Conservation (phyloP, 1,139 yeast species). For the Scheffersomyces stambukii region DNA sequence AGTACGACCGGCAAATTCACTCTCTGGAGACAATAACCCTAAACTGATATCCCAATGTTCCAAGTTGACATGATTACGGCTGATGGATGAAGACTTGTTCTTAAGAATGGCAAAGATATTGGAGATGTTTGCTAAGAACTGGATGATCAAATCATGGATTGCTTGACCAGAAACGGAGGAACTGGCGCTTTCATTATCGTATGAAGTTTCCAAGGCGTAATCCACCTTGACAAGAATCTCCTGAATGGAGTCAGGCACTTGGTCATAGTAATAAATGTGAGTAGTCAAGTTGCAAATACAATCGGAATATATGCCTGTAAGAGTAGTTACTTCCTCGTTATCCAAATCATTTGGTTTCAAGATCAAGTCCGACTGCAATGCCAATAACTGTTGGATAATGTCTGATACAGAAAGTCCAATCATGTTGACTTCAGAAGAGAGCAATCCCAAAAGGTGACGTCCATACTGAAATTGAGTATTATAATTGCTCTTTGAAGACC, state of each 20-base stretch:
- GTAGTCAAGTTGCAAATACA: constrained; percentile 63
- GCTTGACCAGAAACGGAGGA: constrained; percentile 12
- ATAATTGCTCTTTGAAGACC: constrained; percentile 20
- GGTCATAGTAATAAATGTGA: constrained; percentile 76
- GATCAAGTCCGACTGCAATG: constrained; percentile 51
- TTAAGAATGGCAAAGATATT: constrained; percentile 29
- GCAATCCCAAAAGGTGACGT: constrained; percentile 54
- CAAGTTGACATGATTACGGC: constrained; percentile 38
- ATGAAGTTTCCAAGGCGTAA: constrained; percentile 23
- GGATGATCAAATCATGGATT: constrained; percentile 22
- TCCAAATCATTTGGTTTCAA: constrained; percentile 21
- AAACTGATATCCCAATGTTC: constrained; percentile 44
- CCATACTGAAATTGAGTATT: constrained; percentile 48
- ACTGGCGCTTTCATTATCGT: constrained; percentile 11
- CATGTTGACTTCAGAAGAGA: constrained; percentile 71
- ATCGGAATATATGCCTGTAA: constrained; percentile 32
- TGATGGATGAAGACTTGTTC: constrained; percentile 28
- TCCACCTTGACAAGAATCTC: constrained; percentile 47
- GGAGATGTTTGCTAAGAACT: constrained; percentile 30
- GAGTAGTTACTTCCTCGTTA: constrained; percentile 18
- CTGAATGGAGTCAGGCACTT: constrained; percentile 68
- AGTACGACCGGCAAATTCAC: constrained; percentile 13
- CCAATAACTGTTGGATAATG: constrained; percentile 59
- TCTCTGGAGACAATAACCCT: constrained; percentile 28
- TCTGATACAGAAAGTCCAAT: constrained; percentile 90